Base-by-base conservation (phyloP, 2,329 filamentous ascomycete genomes). In the Dactylonectria macrodidyma region DNA sequence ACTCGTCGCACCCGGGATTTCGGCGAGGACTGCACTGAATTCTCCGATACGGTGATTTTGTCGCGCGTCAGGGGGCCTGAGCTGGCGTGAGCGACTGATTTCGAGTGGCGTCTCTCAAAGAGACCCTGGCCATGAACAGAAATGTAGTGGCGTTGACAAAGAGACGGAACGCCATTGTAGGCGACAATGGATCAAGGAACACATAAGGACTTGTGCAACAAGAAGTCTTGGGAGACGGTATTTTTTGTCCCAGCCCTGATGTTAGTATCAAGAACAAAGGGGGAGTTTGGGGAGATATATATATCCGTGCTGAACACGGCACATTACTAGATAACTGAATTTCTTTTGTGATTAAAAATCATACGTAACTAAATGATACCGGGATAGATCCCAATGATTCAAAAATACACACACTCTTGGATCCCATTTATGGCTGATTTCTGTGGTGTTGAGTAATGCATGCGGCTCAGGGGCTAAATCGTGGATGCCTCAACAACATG, bases 1-100 rank as follows among this genome's bases (percentile, higher is more conserved):
- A 75, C 62, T 75, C 72, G 19, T 38, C 66, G 14, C 36, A 57
- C 24, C 26, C 58, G 22, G 64, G 52, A 3, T 62, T 66, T 30
- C 64, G 59, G 16, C 22, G 26, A 5, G 52, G 34, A 16, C 12
- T 11, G 12, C 5, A 38, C 12, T 11, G 12, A 38, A 38, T 8
- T n/a, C 16, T n/a, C 16, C 41, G 41, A n/a, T 44, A 3, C 8
- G 3, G 41, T n/a, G 41, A 44, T 16, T n/a, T 41, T 41, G 16
- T 41, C 12, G 16, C 14, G 6, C 11, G 38, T 14, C 14, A 16
- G 38, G 12, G 38, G 36, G 34, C 8, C 11, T 38, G 11, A 11
- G 14, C 38, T 16, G 38, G 12, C 5, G 38, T 44, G 38, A n/a
- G 41, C 16, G 16, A n/a, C 41, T n/a, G 16, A 2, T n/a, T 19